These are phyloP conservation scores for Musa acuminata DNA, from an alignment of 176 grass and related monocot genomes.

Conservation along the genomic window DNA sequence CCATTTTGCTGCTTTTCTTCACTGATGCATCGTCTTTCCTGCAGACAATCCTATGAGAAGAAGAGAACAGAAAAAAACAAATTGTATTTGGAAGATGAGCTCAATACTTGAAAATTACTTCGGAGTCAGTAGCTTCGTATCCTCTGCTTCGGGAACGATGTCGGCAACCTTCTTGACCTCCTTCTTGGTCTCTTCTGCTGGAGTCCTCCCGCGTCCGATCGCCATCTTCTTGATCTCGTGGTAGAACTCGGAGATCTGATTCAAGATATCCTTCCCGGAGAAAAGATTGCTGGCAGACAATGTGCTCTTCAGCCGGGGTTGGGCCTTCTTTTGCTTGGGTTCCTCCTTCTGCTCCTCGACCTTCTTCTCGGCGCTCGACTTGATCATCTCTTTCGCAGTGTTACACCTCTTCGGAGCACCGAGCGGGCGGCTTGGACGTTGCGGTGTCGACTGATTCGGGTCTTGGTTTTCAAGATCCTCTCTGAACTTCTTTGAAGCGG, in stretches of 20 bases:
- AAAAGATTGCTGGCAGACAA: slow-evolving; percentile 95
- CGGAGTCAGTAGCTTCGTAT: background rate
- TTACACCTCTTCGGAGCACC: slow-evolving; percentile 44
- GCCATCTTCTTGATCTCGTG: slow-evolving; percentile 86
- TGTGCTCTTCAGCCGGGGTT: slow-evolving; percentile 75
- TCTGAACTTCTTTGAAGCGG: slow-evolving; percentile 44
- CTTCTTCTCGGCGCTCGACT: slow-evolving; percentile 66
- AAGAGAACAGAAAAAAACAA: background rate
- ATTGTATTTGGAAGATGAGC: background rate
- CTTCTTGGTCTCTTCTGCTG: slow-evolving; percentile 26
- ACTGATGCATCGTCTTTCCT: slow-evolving; percentile 19
- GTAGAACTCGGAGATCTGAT: slow-evolving; percentile 89
- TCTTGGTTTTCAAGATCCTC: slow-evolving; percentile 81
- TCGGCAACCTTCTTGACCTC: slow-evolving; percentile 13
- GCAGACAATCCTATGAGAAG: background rate
- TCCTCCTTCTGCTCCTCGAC: slow-evolving; percentile 30
- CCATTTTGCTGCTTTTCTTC: slow-evolving; percentile 26
- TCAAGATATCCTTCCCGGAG: slow-evolving; percentile 75
- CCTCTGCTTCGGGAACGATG: background rate
- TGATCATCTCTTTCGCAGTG: slow-evolving; percentile 65
- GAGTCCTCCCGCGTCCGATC: slow-evolving; percentile 19
- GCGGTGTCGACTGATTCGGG: slow-evolving; percentile 47
- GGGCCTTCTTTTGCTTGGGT: slow-evolving; percentile 31
- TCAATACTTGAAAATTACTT: background rate
- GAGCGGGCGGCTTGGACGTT: slow-evolving; percentile 28